Evolutionary conservation across 352 stramenopile species (phyloP), one percentile per base, ranked within the genome.

Genomic region (Phytophthora sansomeana): DNA sequence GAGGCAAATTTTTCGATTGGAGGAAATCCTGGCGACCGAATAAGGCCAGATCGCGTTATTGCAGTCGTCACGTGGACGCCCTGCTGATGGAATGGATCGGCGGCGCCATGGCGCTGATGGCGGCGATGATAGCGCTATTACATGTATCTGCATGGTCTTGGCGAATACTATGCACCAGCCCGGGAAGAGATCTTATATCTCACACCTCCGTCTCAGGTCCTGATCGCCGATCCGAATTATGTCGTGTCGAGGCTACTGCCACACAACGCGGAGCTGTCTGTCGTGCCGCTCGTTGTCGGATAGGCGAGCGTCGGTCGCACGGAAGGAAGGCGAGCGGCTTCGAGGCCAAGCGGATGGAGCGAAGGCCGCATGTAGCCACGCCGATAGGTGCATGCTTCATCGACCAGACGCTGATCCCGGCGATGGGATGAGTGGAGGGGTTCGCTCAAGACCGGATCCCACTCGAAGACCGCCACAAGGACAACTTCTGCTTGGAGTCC

Each of bases 21-120:
- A 61, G 48, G 56, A 72, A 69, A 63, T 72, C 57, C 55, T n/a
- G 43, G 49, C 24, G 17, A 14, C 41, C 14, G 54, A 44, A 70
- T 53, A 56, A 59, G 57, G 49, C 63, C 63, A 67, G 63, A 56
- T 26, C 55, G 38, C 47, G 47, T 54, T 54, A 32, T 30, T n/a
- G 9, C 43, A 30, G 19, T 49, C 14, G 33, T 38, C 43, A 63
- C 42, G 26, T 58, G 19, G 47, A 11, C 14, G 28, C 17, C 28
- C 17, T 8, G 10, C 24, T 59, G 36, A 59, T 59, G 52, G 52
- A 59, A 59, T 36, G 50, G 28, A 39, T 51, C 38, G n/a, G n/a
- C 19, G 8, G n/a, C 39, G 39, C 6, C 39, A 47, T 24, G 39
- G 6, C 39, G n/a, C 10, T 6, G 8, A 28, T 46, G 39, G 3